A percentile compares a stretch with the other conserved stretches of the same genome.
These are phyloP conservation scores for Inonotus hispidus DNA, from an alignment of 1,284 basidiomycete genomes.

Conservation along the genomic window DNA sequence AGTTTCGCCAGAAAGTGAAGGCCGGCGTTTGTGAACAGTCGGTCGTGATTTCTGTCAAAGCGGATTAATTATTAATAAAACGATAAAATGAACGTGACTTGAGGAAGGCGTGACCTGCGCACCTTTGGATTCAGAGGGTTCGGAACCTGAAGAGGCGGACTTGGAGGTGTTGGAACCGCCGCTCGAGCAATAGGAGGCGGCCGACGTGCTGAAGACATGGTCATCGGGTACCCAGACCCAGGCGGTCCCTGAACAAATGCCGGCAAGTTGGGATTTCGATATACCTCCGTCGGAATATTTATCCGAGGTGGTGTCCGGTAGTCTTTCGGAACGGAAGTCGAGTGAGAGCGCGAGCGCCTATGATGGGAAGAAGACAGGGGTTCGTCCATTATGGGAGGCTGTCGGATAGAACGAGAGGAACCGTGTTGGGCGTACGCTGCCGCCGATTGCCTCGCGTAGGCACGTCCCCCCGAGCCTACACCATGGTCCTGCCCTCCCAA, in stretches of 20 bases:
- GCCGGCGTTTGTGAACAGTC: conserved; percentile 16
- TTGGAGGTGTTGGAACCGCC: conserved; percentile 6
- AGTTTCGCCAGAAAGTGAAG: conserved; percentile 16
- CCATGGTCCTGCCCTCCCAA: conserved; percentile 14
- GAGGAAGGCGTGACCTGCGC: not conserved
- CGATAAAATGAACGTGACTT: not conserved
- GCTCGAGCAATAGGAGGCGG: conserved; percentile 5
- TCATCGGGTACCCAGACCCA: conserved; percentile 17
- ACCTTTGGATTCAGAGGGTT: conserved; percentile 19
- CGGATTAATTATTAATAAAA: not conserved
- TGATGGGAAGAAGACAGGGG: conserved; percentile 13
- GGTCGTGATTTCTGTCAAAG: conserved; percentile 15
- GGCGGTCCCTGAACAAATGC: conserved; percentile 19
- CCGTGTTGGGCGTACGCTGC: conserved; percentile 3
- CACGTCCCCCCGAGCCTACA: conserved; percentile 14
- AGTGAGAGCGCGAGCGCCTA: conserved; percentile 11
- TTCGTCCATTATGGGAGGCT: not conserved
- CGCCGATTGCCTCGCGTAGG: conserved; percentile 7
- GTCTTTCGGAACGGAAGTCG: conserved; percentile 6
- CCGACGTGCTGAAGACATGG: conserved; percentile 12
- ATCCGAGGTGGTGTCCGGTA: conserved; percentile 10
- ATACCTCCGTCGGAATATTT: conserved; percentile 14
- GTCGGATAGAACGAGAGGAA: conserved; percentile 5
- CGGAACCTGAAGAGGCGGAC: conserved; percentile 11
- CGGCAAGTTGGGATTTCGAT: conserved; percentile 13